These are phyloP conservation scores for Claviceps sorghi DNA, from an alignment of 2,329 filamentous ascomycete species.

Conservation along the genomic window DNA sequence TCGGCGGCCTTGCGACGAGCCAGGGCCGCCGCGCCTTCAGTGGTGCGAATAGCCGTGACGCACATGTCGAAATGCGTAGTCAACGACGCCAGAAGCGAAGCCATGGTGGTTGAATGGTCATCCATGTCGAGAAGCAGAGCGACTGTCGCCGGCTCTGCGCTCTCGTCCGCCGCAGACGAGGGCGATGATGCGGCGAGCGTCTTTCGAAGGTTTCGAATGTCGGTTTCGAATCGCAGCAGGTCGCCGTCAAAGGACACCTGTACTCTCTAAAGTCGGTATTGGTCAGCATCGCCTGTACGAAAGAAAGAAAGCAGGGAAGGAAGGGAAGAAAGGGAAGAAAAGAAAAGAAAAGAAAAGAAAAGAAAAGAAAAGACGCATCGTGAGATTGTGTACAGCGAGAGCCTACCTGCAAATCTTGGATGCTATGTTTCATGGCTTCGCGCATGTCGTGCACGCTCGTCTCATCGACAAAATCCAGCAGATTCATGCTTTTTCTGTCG, in stretches of 20 bases:
- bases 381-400: not conserved
- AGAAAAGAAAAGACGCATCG: not conserved
- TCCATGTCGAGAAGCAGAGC: conserved; percentile 49
- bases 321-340: too few species aligned
- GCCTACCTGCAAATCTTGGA: conserved; percentile 52
- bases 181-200: conserved; percentile 30
- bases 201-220: conserved; percentile 51
- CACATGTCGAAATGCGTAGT: conserved; percentile 87
- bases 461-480: conserved; percentile 68
- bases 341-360: too few species aligned
- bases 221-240: conserved; percentile 58
- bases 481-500: conserved; percentile 42
- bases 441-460: conserved; percentile 51
- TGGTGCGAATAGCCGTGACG: conserved; percentile 79
- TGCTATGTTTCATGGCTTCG: conserved; percentile 52
- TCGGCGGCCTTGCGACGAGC: conserved; percentile 56
- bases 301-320: too few species aligned
- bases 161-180: conserved; percentile 17
- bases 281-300: not conserved
- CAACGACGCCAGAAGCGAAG: conserved; percentile 62
- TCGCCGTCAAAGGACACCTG: conserved; percentile 65
- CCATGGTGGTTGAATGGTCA: conserved; percentile 67
- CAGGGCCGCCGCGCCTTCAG: conserved; percentile 61
- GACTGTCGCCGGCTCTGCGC: conserved; percentile 27
- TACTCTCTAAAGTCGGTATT: conserved; percentile 28